A percentile compares a stretch with the other conserved stretches of the same genome.
Conservation (phyloP, 768 basidiomycete species). For the Trametopsis cervina region DNA sequence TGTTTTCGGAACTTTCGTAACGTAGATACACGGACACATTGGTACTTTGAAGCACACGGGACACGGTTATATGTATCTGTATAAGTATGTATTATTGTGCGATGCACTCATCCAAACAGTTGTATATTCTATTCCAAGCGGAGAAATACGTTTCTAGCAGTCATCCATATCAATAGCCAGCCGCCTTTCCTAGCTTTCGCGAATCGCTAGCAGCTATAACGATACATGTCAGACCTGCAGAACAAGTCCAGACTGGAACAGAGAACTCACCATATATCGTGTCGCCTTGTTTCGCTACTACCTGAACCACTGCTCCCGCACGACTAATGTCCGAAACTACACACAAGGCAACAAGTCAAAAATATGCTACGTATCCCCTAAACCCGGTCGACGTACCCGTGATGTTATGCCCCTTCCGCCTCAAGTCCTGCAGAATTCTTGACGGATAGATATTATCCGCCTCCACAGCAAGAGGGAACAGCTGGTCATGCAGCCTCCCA, state of each 20-base stretch:
- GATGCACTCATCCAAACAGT: no score
- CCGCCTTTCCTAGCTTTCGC: slow-evolving; percentile 87
- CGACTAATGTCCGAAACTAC: slow-evolving; percentile 61
- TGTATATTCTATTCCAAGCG: no score
- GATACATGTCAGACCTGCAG: slow-evolving; percentile 1
- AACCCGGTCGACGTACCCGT: slow-evolving; percentile 37
- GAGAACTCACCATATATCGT: slow-evolving; percentile 51
- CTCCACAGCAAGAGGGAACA: slow-evolving; percentile 59
- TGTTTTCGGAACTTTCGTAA: neutral
- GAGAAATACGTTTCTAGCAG: neutral
- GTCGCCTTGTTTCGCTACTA: slow-evolving; percentile 45
- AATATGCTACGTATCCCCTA: neutral
- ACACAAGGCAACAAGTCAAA: no score
- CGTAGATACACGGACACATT: neutral
- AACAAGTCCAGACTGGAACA: neutral
- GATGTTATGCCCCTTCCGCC: slow-evolving; percentile 62
- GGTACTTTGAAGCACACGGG: no score
- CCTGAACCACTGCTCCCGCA: slow-evolving; percentile 73
- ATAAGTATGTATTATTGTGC: no score
- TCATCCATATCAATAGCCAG: slow-evolving; percentile 54
- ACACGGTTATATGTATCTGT: no score
- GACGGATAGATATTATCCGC: slow-evolving; percentile 56
- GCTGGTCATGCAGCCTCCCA: slow-evolving; percentile 80
- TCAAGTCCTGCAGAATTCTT: slow-evolving; percentile 49
- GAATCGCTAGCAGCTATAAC: slow-evolving; percentile 78